These are phyloP conservation scores for Penicillium vulpinum DNA, from an alignment of 2,329 filamentous ascomycete genomes.

Conservation along the genomic window DNA sequence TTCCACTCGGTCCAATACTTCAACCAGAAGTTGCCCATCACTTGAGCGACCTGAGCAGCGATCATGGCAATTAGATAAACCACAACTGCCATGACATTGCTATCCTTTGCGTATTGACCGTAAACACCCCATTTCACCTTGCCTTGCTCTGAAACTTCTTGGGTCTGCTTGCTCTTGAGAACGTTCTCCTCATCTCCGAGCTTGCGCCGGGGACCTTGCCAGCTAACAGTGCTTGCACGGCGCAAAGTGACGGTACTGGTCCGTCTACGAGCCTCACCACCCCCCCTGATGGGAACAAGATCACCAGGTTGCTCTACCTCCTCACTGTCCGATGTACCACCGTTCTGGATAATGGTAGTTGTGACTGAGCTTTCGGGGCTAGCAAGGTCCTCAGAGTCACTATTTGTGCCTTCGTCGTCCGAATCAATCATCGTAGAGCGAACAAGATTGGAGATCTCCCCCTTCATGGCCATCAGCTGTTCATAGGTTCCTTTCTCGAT, in stretches of 20 bases:
- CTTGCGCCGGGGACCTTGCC: constrained; percentile 81
- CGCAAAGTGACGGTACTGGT: constrained; percentile 76
- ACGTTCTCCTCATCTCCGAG: constrained; percentile 73
- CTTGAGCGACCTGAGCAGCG: constrained; percentile 75
- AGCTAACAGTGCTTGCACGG: constrained; percentile 87
- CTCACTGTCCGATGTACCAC: constrained; percentile 56
- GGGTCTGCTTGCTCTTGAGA: constrained; percentile 77
- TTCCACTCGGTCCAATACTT: constrained; percentile 90
- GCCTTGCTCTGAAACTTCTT: constrained; percentile 88
- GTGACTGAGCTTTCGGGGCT: constrained; percentile 69
- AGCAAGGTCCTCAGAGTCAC: constrained; percentile 61
- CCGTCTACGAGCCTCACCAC: constrained; percentile 60
- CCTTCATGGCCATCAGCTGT: constrained; percentile 90
- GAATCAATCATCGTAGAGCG: constrained; percentile 63
- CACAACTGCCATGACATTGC: constrained; percentile 78
- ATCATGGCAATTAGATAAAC: constrained; percentile 78
- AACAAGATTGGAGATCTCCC: constrained; percentile 80
- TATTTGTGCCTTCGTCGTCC: constrained; percentile 47
- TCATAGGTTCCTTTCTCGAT: constrained; percentile 87
- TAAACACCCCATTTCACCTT: constrained; percentile 99
- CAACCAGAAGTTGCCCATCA: constrained; percentile 87
- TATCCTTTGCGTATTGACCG: constrained; percentile 89
- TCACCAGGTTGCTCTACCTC: constrained; percentile 73
- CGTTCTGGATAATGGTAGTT: constrained; percentile 52
- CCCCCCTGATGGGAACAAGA: constrained; percentile 72